Conservation (phyloP, 2,329 filamentous ascomycete genomes). For the Atkinsonella hypoxylon region DNA sequence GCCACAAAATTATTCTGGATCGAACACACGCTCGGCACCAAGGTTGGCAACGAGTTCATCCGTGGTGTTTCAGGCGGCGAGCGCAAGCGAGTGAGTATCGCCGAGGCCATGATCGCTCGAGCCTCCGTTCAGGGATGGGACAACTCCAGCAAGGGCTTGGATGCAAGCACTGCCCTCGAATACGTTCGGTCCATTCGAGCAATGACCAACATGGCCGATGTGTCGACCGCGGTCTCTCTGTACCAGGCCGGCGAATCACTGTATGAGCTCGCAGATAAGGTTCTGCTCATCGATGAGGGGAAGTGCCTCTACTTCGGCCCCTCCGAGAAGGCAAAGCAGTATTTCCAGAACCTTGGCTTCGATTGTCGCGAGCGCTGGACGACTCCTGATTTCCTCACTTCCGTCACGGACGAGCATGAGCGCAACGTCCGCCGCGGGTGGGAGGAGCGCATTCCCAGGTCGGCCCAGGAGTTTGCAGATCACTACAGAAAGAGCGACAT, state of each 20-base stretch:
- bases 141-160: slow-evolving; percentile 60
- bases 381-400: slow-evolving; percentile 65
- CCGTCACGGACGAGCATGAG: slow-evolving; percentile 62
- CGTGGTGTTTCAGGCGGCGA: slow-evolving; percentile 51
- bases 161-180: slow-evolving; percentile 61
- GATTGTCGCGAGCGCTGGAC: slow-evolving; percentile 60
- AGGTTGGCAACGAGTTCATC: slow-evolving; percentile 58
- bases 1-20: slow-evolving; percentile 63
- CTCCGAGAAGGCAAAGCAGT: slow-evolving; percentile 49
- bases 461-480: slow-evolving; percentile 51
- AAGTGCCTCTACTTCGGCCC: slow-evolving; percentile 62
- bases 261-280: slow-evolving; percentile 61
- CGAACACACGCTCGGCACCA: slow-evolving; percentile 55
- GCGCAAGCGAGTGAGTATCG: slow-evolving; percentile 64
- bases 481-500: slow-evolving; percentile 52
- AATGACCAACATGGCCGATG: slow-evolving; percentile 58
- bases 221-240: slow-evolving; percentile 59
- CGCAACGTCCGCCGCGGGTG: slow-evolving; percentile 54
- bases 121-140: slow-evolving; percentile 61
- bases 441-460: slow-evolving; percentile 56
- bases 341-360: slow-evolving; percentile 63
- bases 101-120: slow-evolving; percentile 49
- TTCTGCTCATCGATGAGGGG: slow-evolving; percentile 61
- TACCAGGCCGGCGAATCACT: slow-evolving; percentile 59
- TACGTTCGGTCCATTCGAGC: slow-evolving; percentile 53